These are phyloP conservation scores for Rosa rugosa DNA, from an alignment of 306 rosid species.

Conservation along the genomic window DNA sequence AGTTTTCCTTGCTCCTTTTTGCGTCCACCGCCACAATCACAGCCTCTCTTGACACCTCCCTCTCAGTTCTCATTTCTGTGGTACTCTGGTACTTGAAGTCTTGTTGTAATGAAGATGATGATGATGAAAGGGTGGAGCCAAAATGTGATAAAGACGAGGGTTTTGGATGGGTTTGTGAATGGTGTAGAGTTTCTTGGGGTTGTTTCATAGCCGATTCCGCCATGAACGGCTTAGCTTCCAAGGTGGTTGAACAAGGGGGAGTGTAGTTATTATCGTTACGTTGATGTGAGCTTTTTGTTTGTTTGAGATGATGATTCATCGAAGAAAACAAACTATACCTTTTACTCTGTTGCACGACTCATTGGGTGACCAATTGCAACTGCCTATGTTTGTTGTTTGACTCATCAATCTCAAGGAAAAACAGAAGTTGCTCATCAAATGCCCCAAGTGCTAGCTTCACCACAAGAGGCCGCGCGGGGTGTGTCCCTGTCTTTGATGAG, in stretches of 20 bases:
- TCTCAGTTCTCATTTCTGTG: neutral
- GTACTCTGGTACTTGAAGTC: neutral
- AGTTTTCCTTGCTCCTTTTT: neutral
- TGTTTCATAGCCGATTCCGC: neutral
- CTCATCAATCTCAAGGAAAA: too few species aligned
- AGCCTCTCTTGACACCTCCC: constrained; percentile 5
- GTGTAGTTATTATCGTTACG: neutral
- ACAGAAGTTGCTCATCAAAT: too few species aligned
- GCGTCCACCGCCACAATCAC: constrained; percentile 29
- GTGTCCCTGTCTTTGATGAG: too few species aligned
- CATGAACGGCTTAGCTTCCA: neutral
- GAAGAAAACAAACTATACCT: neutral
- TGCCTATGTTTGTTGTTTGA: too few species aligned
- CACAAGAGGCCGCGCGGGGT: too few species aligned
- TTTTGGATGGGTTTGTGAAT: neutral
- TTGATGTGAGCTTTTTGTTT: neutral
- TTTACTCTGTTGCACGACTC: neutral
- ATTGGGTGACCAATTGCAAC: too few species aligned
- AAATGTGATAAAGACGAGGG: neutral
- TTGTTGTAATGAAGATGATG: neutral
- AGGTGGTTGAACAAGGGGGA: neutral
- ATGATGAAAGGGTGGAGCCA: too few species aligned
- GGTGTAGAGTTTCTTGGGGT: neutral
- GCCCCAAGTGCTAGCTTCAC: too few species aligned
- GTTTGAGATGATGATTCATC: neutral